These are phyloP conservation scores for Aspergillus affinis DNA, from an alignment of 495 filamentous ascomycete genomes.

Conservation along the genomic window DNA sequence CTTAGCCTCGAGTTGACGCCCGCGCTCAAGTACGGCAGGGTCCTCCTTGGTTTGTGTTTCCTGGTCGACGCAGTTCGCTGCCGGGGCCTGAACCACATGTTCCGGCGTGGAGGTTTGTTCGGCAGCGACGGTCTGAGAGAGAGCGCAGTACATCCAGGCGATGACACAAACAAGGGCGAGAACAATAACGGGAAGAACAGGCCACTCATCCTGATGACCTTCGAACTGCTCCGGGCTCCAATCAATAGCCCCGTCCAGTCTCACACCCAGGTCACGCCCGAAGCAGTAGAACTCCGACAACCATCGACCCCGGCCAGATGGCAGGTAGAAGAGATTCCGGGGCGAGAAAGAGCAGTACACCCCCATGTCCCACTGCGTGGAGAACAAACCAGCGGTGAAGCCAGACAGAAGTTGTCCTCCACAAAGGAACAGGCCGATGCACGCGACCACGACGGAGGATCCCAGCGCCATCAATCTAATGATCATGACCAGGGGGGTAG, in stretches of 20 bases:
- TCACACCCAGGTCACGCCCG: conserved; percentile 12
- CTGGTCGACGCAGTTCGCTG: no score
- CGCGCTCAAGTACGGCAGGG: not conserved
- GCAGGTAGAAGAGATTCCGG: not conserved
- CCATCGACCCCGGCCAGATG: not conserved
- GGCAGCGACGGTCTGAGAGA: not conserved
- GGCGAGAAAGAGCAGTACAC: not conserved
- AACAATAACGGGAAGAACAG: not conserved
- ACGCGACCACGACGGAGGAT: no score
- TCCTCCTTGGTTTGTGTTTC: no score
- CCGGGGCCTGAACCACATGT: not conserved
- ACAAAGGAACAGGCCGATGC: no score
- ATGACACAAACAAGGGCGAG: conserved; percentile 1
- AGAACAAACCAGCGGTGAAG: no score
- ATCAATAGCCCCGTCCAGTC: not conserved
- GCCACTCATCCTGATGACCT: no score
- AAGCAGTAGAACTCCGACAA: conserved; percentile 10
- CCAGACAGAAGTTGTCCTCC: no score
- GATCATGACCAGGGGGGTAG: no score
- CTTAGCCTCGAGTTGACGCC: no score
- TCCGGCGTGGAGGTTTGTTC: not conserved
- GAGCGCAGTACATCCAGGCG: not conserved
- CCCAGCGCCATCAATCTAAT: no score
- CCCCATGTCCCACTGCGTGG: no score
- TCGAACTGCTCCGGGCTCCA: not conserved